Base-by-base conservation (phyloP, 768 basidiomycete genomes). In the Tephrocybe rancida region DNA sequence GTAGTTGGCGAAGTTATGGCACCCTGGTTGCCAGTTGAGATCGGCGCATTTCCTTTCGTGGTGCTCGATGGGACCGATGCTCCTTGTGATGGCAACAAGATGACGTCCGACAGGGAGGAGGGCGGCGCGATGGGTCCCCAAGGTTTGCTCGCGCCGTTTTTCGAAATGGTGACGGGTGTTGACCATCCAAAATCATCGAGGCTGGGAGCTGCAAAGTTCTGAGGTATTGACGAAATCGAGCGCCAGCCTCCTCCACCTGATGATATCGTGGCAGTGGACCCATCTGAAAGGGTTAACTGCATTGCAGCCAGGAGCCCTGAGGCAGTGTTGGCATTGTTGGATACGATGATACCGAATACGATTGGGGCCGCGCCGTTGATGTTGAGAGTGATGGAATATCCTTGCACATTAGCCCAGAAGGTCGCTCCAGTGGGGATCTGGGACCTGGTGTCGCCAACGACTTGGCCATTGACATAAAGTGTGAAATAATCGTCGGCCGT, bases 401-500 rank as follows among this genome's bases (percentile, higher is more conserved):
- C 54, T 7, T 50, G 43, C 3, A 45, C 48, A 6, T 26, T 32
- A 13, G 32, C 34, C 54, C 54, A 55, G n/a, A 55, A 48, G 24
- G 42, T 41, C 16, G 34, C 3, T 3, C 42, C 42, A 25, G 43
- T 26, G 19, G 29, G 34, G 11, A 35, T 34, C 16, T 21, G 53
- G 9, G 43, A 37, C 30, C 43, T 45, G 13, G 54, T 55, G 19
- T 29, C 48, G 22, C 54, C 54, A 13, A 55, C 34, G 9, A 38
- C 11, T 21, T 55, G 48, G 11, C 54, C 54, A 27, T 55, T 55
- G 25, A 50, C 34, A 29, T 45, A 55, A 8, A 55, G 48, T 2
- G 43, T 39, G 48, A 55, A 55, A 35, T 50, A 50, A 29, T 55
- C 54, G 32, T 55, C 54, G 22, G 48, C 48, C 4, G 54, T 55